Evolutionary conservation across 208 protist species (phyloP).

Genomic region (Trichomonas vaginalis): DNA sequence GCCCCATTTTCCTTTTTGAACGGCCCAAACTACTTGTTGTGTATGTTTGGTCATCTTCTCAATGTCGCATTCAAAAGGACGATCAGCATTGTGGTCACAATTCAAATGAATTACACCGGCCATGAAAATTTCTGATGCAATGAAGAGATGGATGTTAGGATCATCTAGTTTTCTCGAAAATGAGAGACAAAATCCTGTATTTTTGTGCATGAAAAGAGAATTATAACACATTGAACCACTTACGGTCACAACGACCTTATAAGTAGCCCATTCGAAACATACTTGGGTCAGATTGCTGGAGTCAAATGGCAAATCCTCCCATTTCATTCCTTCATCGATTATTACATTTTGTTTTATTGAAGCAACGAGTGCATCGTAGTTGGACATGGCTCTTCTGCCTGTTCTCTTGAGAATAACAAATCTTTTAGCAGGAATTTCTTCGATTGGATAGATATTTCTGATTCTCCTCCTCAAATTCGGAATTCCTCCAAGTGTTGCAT

Average conservation of each 20-base stretch:
- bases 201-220: not conserved
- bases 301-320: not conserved
- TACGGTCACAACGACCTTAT: not conserved
- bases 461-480: not conserved
- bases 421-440: not conserved
- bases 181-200: not conserved
- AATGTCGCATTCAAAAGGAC: not conserved
- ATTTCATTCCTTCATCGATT: not conserved
- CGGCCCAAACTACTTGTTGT: not conserved
- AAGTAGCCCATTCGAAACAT: not conserved
- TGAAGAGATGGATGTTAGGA: not conserved
- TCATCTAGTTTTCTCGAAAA: not conserved
- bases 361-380: not conserved
- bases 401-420: not conserved
- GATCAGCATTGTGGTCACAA: not conserved
- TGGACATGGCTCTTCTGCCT: not conserved
- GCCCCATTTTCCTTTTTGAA: not conserved
- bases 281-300: not conserved
- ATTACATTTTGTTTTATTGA: not conserved
- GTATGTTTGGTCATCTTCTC: not conserved
- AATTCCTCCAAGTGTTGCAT: not conserved
- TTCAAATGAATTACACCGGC: not conserved
- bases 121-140: not conserved
- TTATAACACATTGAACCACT: not conserved
- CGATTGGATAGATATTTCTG: not conserved